Evolutionary conservation across 148 eudicot species (phyloP), one percentile per base, ranked within the genome.

Genomic region (Amaranthus palmeri): DNA sequence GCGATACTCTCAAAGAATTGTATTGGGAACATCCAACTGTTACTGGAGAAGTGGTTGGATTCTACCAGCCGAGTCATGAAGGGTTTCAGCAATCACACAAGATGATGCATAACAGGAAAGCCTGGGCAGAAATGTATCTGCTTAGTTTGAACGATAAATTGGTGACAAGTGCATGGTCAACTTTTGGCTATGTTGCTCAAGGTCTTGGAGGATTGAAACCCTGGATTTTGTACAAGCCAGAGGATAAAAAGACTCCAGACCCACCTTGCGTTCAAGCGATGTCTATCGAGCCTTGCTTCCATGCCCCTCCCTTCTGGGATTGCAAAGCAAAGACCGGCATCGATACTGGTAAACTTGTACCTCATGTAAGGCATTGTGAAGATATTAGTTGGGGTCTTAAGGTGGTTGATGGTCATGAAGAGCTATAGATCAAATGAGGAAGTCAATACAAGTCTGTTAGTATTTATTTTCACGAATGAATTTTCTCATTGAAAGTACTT

Each of bases 381-480:
- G 98, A 95, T 69, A 89, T 89, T 80, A 95, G 85, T 69, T 91
- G 96, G 97, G 98, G 98, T 17, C 86, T 95, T 60, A 95, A 95
- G 87, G 84, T 95, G 57, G 86, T 93, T 67, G 87, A 88, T 67
- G 78, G 84, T 4, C 62, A 18, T 11, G 78, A 81, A 18, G 84
- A 78, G 43, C 25, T 79, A 42, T 81, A 75, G 61, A 66, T 78
- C 47, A 65, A 72, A 64, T 55, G 41, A 68, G 59, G 42, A 69
- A 68, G 73, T 42, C 45, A 6, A 46, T 36, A 66, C 57, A 53
- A 25, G 69, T 17, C 10, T 45, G n/a, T 65, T 46, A 44, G n/a
- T 43, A 49, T 49, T 66, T 42, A 58, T 66, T 68, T 68, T 54
- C n/a, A 6, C 48, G 7, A 50, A 44, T 54, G 55, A 67, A 59